Conservation (phyloP, 495 filamentous ascomycete genomes). For the Podospora tetraspora region DNA sequence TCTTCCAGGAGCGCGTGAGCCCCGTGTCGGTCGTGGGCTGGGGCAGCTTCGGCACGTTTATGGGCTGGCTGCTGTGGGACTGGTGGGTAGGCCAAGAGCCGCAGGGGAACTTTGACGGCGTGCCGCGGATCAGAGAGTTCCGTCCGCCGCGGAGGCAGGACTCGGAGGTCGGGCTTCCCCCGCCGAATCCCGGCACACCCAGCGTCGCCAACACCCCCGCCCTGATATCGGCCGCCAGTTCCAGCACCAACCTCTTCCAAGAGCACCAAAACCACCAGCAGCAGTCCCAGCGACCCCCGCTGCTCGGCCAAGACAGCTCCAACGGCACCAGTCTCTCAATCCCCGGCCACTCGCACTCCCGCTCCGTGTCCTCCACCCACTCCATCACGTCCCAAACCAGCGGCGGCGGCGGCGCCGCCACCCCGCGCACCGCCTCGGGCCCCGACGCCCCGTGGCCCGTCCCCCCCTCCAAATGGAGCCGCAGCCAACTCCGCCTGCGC, state of each 20-base stretch:
- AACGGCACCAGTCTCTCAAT: conserved; percentile 23
- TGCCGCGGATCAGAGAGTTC: conserved; percentile 16
- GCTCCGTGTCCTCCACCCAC: conserved; percentile 36
- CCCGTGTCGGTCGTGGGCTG: conserved; percentile 82
- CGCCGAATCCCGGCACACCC: conserved; percentile 21
- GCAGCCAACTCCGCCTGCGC: conserved; percentile 35
- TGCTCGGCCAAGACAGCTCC: conserved; percentile 12
- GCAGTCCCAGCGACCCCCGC: conserved; percentile 4
- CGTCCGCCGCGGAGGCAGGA: conserved; percentile 24
- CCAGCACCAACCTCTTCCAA: conserved; percentile 34
- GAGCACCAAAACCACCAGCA: conserved; percentile 28
- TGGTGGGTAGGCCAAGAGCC: conserved; percentile 64
- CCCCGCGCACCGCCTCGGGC: not conserved
- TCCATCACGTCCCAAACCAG: conserved; percentile 33
- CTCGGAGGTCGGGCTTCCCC: conserved; percentile 15
- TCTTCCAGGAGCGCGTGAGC: conserved; percentile 76
- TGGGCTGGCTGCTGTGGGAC: conserved; percentile 92
- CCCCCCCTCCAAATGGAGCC: conserved; percentile 5
- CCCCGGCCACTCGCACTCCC: conserved; percentile 23
- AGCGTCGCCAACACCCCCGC: conserved; percentile 28
- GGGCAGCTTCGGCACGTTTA: conserved; percentile 73
- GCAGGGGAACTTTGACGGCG: conserved; percentile 40
- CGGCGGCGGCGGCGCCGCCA: conserved; percentile 8
- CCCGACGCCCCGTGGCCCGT: conserved; percentile 4
- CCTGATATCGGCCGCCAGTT: conserved; percentile 36